A percentile compares a stretch with the other conserved stretches of the same genome.
phyloP scores from a whole-genome alignment of 352 stramenopile species.

The Phytopythium oedochilum region DNA sequence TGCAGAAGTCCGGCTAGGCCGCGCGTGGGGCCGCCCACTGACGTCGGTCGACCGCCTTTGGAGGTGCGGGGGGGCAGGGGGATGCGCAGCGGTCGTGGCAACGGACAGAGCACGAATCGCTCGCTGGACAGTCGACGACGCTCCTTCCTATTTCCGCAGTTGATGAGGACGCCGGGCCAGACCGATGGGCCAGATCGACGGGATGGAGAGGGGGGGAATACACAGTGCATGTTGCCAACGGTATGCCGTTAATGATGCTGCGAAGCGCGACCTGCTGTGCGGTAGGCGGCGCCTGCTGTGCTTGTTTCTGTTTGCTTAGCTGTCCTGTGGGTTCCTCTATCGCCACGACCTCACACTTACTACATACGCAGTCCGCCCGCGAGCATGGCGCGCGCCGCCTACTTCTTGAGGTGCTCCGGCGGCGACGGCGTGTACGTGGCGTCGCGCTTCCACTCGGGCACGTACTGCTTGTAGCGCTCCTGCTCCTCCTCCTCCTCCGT shows the following conservation, averaged over 20 bases:
- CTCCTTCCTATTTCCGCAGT: too few species aligned
- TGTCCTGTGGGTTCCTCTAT: background rate
- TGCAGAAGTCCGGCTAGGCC: slow-evolving; percentile 77
- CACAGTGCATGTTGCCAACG: background rate
- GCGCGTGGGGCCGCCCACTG: too few species aligned
- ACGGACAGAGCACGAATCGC: too few species aligned
- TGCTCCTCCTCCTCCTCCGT: slow-evolving; percentile 53
- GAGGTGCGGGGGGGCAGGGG: background rate
- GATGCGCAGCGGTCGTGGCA: background rate
- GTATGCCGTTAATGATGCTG: background rate
- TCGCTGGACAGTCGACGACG: too few species aligned
- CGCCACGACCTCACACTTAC: background rate
- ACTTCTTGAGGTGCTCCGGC: slow-evolving; percentile 60
- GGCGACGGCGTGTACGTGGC: slow-evolving; percentile 60
- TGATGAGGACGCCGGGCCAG: too few species aligned
- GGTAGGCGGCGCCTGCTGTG: too few species aligned
- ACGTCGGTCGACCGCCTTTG: background rate
- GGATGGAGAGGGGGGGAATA: background rate
- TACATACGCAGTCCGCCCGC: background rate
- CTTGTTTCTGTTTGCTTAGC: background rate
- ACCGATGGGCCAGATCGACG: too few species aligned
- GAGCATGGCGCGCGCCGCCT: background rate
- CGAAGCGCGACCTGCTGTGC: background rate
- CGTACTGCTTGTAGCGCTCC: slow-evolving; percentile 73
- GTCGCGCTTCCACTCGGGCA: slow-evolving; percentile 84